Conservation (phyloP, 306 rosid species). For the Castanea sativa region DNA sequence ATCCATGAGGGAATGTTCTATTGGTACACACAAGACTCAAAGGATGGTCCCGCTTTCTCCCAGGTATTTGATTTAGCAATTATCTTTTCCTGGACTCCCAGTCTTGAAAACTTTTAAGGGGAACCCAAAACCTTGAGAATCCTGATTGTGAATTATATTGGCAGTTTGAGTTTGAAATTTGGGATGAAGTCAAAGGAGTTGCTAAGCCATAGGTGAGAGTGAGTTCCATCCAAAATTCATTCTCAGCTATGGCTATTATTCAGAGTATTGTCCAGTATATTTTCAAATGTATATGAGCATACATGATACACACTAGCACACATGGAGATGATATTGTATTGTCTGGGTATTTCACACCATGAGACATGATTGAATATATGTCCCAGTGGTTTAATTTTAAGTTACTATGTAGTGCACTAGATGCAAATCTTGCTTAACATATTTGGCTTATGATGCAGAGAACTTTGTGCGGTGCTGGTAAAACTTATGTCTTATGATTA, state of each 20-base stretch:
- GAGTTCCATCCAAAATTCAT: background rate
- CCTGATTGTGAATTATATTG: background rate
- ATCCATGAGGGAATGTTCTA: conserved; percentile 89
- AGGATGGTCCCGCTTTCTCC: conserved; percentile 79
- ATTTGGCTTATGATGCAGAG: background rate
- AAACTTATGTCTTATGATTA: conserved; percentile 20
- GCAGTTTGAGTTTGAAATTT: background rate
- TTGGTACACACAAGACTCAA: conserved; percentile 80
- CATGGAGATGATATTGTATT: background rate
- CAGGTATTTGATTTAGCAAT: conserved; percentile 50
- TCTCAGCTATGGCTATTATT: background rate
- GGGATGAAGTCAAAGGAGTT: background rate
- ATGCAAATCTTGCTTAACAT: background rate
- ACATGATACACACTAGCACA: background rate
- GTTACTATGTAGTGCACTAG: background rate
- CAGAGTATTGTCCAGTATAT: background rate
- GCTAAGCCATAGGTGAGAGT: background rate
- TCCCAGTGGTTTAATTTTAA: background rate
- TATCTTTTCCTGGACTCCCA: background rate
- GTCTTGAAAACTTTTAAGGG: background rate
- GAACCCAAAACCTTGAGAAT: background rate
- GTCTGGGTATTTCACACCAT: background rate
- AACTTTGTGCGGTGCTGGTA: conserved; percentile 9
- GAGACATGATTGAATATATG: background rate
- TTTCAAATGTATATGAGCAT: background rate